Evolutionary conservation across 2,329 filamentous ascomycete species (phyloP).

Genomic region (Alternaria dauci): DNA sequence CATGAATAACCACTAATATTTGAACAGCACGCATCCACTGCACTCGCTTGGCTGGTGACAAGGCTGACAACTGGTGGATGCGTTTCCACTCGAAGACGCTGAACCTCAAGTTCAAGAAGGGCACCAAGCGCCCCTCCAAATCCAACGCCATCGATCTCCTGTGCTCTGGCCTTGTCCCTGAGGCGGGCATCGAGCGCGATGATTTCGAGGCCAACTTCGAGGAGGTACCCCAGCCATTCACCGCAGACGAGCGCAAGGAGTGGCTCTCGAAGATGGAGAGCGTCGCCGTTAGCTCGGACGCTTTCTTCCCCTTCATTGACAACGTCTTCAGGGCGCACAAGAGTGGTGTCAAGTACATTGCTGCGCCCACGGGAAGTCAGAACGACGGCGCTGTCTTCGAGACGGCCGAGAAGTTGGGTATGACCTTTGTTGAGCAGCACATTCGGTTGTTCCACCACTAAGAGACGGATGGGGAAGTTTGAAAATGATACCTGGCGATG

Average conservation of each 20-base stretch:
- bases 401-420: slow-evolving; percentile 88
- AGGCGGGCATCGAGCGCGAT: slow-evolving; percentile 81
- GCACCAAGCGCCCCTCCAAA: slow-evolving; percentile 95
- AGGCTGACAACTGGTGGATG: slow-evolving; percentile 99
- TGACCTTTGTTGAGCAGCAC: slow-evolving; percentile 95
- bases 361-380: slow-evolving; percentile 88
- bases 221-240: slow-evolving; percentile 83
- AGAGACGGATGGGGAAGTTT: background rate
- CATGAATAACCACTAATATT: slow-evolving; percentile 6
- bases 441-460: slow-evolving; percentile 96
- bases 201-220: slow-evolving; percentile 91
- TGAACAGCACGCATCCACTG: slow-evolving; percentile 83
- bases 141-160: slow-evolving; percentile 97
- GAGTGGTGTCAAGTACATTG: slow-evolving; percentile 94
- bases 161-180: slow-evolving; percentile 87
- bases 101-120: slow-evolving; percentile 94
- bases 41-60: slow-evolving; percentile 95
- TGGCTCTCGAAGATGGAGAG: slow-evolving; percentile 85
- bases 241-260: slow-evolving; percentile 79
- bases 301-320: slow-evolving; percentile 99
- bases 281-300: slow-evolving; percentile 91
- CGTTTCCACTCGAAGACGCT: slow-evolving; percentile 93
- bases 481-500: slow-evolving; percentile 1
- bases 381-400: slow-evolving; percentile 84
- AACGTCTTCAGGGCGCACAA: slow-evolving; percentile 92